Percentiles rank a stretch among this genome's conserved stretches.
phyloP scores from a whole-genome alignment of 768 basidiomycete species.

The Sutorius australiensis region DNA sequence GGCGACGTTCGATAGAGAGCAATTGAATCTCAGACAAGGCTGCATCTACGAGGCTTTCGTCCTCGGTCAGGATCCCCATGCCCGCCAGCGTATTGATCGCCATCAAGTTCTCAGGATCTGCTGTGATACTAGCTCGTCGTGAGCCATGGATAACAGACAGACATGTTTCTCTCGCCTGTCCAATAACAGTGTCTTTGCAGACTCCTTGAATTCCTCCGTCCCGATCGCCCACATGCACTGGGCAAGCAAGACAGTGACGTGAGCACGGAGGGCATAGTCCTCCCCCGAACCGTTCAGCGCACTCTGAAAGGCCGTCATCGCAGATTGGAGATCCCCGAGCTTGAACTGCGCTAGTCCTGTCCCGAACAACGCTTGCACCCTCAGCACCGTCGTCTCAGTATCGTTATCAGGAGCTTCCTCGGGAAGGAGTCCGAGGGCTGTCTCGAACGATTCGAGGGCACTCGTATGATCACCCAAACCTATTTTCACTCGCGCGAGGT shows the following conservation, averaged over 20 bases:
- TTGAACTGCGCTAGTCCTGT: slow-evolving; percentile 70
- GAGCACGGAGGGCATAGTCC: slow-evolving; percentile 51
- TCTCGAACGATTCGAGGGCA: slow-evolving; percentile 68
- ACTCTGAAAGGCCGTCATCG: slow-evolving; percentile 63
- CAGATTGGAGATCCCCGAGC: slow-evolving; percentile 55
- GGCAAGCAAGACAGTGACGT: slow-evolving; percentile 74
- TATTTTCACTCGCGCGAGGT: slow-evolving; percentile 75
- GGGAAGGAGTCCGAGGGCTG: slow-evolving; percentile 63
- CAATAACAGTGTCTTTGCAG: slow-evolving; percentile 72
- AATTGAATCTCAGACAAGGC: slow-evolving; percentile 77
- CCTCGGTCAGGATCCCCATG: slow-evolving; percentile 82
- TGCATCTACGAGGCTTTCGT: slow-evolving; percentile 79
- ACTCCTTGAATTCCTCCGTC: slow-evolving; percentile 70
- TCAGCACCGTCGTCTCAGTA: slow-evolving; percentile 38
- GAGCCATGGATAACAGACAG: slow-evolving; percentile 8
- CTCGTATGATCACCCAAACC: slow-evolving; percentile 52
- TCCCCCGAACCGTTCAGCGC: slow-evolving; percentile 56
- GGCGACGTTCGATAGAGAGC: slow-evolving; percentile 62
- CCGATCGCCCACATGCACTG: slow-evolving; percentile 83
- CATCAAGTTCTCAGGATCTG: slow-evolving; percentile 72
- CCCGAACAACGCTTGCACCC: slow-evolving; percentile 65
- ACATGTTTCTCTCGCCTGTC: slow-evolving; percentile 59
- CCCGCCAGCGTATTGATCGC: slow-evolving; percentile 83
- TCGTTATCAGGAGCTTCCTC: slow-evolving; percentile 40
- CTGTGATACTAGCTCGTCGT: slow-evolving; percentile 54